These are phyloP conservation scores for Nicotiana rustica DNA, from an alignment of 305 asterid species.

Conservation along the genomic window DNA sequence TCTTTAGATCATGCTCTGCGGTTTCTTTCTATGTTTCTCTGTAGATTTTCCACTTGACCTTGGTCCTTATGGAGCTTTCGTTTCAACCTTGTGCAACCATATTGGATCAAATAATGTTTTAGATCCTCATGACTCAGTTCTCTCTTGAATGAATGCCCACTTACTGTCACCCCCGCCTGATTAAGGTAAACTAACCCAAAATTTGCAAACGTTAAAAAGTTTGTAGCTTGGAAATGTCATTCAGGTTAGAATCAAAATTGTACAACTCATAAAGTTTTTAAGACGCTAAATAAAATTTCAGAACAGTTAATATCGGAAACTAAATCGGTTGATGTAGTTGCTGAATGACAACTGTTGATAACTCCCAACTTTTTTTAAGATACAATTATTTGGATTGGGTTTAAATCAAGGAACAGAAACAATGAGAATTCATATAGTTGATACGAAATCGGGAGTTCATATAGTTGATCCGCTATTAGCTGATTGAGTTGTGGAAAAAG, in stretches of 20 bases:
- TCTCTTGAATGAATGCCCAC: background rate
- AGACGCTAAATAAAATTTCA: background rate
- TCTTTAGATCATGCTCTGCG: background rate
- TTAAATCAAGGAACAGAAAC: background rate
- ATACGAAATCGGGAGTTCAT: too few relatives aligned
- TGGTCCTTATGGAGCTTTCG: background rate
- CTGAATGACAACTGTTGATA: background rate
- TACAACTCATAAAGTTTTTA: background rate
- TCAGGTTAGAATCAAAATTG: background rate
- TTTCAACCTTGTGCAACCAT: slow-evolving; percentile 2
- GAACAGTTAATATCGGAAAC: background rate
- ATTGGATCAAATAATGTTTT: too few relatives aligned
- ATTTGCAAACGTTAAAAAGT: background rate
- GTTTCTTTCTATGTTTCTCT: background rate
- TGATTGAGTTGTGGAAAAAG: background rate
- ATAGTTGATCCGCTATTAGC: background rate
- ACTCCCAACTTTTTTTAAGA: background rate
- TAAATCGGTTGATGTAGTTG: background rate
- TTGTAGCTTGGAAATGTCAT: background rate
- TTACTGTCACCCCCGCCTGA: background rate
- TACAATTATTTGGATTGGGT: background rate
- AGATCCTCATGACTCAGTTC: too few relatives aligned
- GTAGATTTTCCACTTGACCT: slow-evolving; percentile 1
- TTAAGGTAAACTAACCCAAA: background rate
- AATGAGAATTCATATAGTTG: background rate